These are phyloP conservation scores for Plasmodium fragile DNA, from an alignment of 169 alveolate genomes.

Conservation along the genomic window DNA sequence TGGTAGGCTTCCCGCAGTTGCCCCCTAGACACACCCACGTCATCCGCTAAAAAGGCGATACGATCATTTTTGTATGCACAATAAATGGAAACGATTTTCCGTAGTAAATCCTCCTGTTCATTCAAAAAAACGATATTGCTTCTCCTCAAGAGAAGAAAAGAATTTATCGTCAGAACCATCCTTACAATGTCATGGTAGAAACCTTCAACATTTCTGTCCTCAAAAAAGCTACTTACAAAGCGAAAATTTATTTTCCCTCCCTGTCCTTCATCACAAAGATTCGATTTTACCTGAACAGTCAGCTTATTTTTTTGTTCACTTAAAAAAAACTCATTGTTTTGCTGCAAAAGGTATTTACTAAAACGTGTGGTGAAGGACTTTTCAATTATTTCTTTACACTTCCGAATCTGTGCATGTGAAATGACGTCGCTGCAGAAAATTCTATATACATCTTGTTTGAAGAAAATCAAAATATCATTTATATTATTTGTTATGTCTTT, in stretches of 20 bases:
- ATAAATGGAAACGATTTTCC: slow-evolving; percentile 13
- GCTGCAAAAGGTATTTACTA: background rate
- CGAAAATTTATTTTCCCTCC: background rate
- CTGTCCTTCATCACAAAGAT: background rate
- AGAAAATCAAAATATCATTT: slow-evolving; percentile 16
- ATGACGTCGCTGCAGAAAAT: slow-evolving; percentile 10
- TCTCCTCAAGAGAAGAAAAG: slow-evolving; percentile 23
- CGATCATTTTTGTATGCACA: slow-evolving; percentile 5
- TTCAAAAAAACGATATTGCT: slow-evolving; percentile 41
- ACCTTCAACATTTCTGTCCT: background rate
- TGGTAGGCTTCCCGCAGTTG: background rate
- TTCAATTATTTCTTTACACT: slow-evolving; percentile 6
- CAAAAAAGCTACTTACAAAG: slow-evolving; percentile 1
- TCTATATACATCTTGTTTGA: slow-evolving; percentile 23
- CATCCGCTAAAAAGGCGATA: background rate
- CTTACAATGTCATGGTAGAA: slow-evolving; percentile 17
- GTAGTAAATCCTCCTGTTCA: slow-evolving; percentile 6
- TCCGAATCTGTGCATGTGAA: background rate
- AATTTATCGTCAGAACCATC: slow-evolving; percentile 9
- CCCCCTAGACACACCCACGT: background rate
- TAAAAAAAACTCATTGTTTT: background rate
- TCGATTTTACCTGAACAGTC: background rate
- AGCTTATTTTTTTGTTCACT: background rate
- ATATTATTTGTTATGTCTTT: slow-evolving; percentile 9
- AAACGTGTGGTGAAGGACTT: background rate